Base-by-base conservation (phyloP, 2,329 filamentous ascomycete genomes). In the Fusarium sp. region DNA sequence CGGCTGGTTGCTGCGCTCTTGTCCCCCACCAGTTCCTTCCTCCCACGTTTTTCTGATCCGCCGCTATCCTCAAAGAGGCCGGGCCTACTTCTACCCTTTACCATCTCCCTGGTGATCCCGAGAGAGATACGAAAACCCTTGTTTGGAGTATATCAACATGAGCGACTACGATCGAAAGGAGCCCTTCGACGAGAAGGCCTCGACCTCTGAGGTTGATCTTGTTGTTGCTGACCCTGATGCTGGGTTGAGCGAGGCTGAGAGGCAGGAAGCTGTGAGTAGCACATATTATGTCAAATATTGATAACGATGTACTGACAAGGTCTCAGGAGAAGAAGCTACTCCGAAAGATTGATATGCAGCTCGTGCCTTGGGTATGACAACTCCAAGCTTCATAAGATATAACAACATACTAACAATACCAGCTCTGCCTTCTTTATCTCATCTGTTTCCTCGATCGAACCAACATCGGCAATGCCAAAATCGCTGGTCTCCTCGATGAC, bases 401-500 rank as follows among this genome's bases (percentile, higher is more conserved):
- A 24, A 11, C 22, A 51, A 14, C 7, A 15, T 9, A 8, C 46
- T 69, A 20, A 72, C 44, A 29, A 32, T 22, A 49, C 34, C 12
- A 85, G 86, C 87, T 93, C 15, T 91, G 89, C 62, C 83, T 93
- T 50, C 84, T 94, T 34, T 94, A 94, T 74, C 84, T 95, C 3
- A 85, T 93, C 55, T 91, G 90, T 65, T 94, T 94, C 78, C 85
- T 94, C 45, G 89, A 91, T 76, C 85, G 91, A 16, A 94, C 93
- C 27, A 95, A 96, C 74, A 92, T 95, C 63, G 92, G 92, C 46
- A 87, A 86, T 80, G 93, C 88, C 40, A 90, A 89, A 70, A 87
- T 90, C 63, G 87, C 86, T 25, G 81, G 84, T 52, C 79, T 89
- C 14, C 70, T 80, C 29, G 71, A 84, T 14, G 89, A 92, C 61